phyloP scores from a whole-genome alignment of 108 stramenopile species.

The Pseudonitzschia delicatissima region DNA sequence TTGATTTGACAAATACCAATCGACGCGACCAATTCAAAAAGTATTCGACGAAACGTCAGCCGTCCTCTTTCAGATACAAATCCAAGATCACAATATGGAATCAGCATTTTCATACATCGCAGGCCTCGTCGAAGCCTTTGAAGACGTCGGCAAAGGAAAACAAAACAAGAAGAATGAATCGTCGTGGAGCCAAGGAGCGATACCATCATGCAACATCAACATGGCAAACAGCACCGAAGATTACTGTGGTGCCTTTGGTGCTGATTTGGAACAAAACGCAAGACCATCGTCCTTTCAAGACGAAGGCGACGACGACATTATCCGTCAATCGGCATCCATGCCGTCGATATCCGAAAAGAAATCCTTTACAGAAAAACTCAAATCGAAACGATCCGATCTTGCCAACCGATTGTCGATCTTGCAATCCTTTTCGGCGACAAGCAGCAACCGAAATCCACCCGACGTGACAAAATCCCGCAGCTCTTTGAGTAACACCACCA shows the following conservation, averaged over 20 bases:
- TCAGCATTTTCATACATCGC: background rate
- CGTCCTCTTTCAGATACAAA: background rate
- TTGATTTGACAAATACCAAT: too few species aligned
- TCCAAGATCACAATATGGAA: constrained; percentile 5
- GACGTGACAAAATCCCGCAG: background rate
- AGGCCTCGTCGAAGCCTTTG: background rate
- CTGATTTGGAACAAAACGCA: background rate
- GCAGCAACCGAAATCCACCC: background rate
- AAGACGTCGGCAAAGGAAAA: background rate
- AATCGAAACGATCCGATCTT: background rate
- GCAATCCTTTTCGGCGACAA: background rate
- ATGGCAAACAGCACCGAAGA: background rate
- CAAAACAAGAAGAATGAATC: background rate
- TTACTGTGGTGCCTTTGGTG: background rate
- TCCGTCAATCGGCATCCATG: background rate
- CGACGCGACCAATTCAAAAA: too few species aligned
- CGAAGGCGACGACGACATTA: too few species aligned
- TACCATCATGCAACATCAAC: background rate
- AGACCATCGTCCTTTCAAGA: background rate
- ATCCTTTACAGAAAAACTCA: background rate
- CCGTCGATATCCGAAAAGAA: background rate
- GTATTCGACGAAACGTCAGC: too few species aligned
- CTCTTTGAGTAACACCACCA: background rate
- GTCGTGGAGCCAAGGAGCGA: too few species aligned
- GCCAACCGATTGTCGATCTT: background rate